Evolutionary conservation across 2,329 filamentous ascomycete genomes (phyloP).

Genomic region (Teratosphaeria destructans): DNA sequence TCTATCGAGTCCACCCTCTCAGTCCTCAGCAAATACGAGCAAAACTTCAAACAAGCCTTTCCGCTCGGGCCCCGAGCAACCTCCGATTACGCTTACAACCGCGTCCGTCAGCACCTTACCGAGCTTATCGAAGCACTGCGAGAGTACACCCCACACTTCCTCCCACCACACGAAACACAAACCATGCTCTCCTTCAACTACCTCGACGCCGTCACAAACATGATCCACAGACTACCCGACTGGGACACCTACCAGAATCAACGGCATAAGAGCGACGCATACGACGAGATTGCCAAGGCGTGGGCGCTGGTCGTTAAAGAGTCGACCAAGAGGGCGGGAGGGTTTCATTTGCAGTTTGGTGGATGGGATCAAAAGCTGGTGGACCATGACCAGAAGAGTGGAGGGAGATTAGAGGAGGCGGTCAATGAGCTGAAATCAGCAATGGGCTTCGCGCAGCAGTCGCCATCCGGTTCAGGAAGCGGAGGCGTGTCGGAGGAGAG

Average conservation of each 20-base stretch:
- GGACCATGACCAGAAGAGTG: constrained; percentile 79
- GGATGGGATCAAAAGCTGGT: constrained; percentile 84
- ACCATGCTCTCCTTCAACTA: constrained; percentile 75
- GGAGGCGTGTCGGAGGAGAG: constrained; percentile 24
- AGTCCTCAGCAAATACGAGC: constrained; percentile 73
- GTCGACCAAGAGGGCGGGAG: constrained; percentile 79
- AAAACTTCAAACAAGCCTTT: constrained; percentile 65
- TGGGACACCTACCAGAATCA: constrained; percentile 86
- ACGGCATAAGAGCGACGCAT: constrained; percentile 87
- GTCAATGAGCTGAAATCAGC: constrained; percentile 65
- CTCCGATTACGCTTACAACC: constrained; percentile 90
- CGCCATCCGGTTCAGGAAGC: constrained; percentile 13
- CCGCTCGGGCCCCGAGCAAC: constrained; percentile 75
- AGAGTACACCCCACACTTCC: constrained; percentile 91
- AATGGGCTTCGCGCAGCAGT: constrained; percentile 64
- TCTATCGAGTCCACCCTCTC: constrained; percentile 69
- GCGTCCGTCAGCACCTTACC: constrained; percentile 69
- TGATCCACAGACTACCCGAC: constrained; percentile 80
- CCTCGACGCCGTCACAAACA: constrained; percentile 77
- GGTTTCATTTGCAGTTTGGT: constrained; percentile 78
- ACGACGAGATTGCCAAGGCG: constrained; percentile 88
- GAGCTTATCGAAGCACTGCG: constrained; percentile 79
- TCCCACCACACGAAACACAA: constrained; percentile 82
- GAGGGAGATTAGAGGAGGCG: constrained; percentile 69
- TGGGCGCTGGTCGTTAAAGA: constrained; percentile 90